Evolutionary conservation across 805 yeast genomes (phyloP).

Genomic region (Kluyveromyces aestuarii): DNA sequence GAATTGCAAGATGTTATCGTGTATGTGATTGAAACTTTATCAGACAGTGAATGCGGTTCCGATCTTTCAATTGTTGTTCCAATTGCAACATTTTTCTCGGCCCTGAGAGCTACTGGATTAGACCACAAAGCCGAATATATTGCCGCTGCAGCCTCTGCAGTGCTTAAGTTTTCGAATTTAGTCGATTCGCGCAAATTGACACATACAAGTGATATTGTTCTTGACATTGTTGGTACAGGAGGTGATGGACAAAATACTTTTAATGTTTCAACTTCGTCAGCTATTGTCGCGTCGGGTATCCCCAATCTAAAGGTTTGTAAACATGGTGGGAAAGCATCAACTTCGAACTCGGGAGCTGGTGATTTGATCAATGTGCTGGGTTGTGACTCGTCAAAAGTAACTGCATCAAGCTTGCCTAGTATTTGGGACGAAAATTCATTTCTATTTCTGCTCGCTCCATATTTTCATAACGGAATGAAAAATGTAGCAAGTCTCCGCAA

Average conservation of each 20-base stretch:
- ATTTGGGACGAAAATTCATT: slow-evolving; percentile 38
- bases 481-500: slow-evolving; percentile 71
- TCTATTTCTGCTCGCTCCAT: slow-evolving; percentile 84
- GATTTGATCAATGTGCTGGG: slow-evolving; percentile 79
- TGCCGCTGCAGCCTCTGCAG: slow-evolving; percentile 75
- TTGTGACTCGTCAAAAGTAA: slow-evolving; percentile 67
- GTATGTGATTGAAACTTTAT: slow-evolving; percentile 49
- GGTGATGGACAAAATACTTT: slow-evolving; percentile 98
- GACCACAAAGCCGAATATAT: slow-evolving; percentile 78
- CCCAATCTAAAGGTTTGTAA: slow-evolving; percentile 64
- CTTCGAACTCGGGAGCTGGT: slow-evolving; percentile 89
- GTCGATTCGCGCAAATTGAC: slow-evolving; percentile 40
- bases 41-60: slow-evolving; percentile 31
- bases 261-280: slow-evolving; percentile 91
- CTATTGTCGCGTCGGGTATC: slow-evolving; percentile 91
- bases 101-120: slow-evolving; percentile 59
- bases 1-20: slow-evolving; percentile 60
- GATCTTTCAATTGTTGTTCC: slow-evolving; percentile 38
- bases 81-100: slow-evolving; percentile 70
- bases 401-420: slow-evolving; percentile 47
- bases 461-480: slow-evolving; percentile 89
- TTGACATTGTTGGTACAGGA: slow-evolving; percentile 95
- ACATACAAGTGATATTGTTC: slow-evolving; percentile 40
- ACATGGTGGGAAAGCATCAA: slow-evolving; percentile 96
- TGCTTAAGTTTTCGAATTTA: slow-evolving; percentile 52